Conservation (phyloP, 2,329 filamentous ascomycete species). For the Trichoderma gracile region DNA sequence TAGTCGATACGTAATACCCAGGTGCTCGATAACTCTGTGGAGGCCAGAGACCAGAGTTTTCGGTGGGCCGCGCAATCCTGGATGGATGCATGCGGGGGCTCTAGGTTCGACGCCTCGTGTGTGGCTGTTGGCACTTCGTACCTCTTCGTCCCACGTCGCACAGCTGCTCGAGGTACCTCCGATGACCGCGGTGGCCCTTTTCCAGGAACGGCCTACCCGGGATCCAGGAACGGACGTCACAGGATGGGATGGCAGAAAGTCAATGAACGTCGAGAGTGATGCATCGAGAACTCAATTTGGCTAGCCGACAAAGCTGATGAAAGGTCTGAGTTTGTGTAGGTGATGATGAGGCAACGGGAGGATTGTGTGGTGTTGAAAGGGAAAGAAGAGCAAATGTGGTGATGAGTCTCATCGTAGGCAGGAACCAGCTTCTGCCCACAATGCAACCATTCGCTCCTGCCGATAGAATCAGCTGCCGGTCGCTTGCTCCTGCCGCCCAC, state of each 20-base stretch:
- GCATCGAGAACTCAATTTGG: not conserved
- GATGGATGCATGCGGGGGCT: conserved; percentile 16
- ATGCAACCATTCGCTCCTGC: not conserved
- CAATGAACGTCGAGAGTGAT: not conserved
- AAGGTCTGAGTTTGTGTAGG: not conserved
- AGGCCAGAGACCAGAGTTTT: not conserved
- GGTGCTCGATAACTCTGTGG: too few species aligned
- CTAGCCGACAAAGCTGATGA: not conserved
- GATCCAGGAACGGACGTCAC: conserved; percentile 19
- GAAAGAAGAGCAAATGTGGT: not conserved
- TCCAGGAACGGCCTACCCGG: conserved; percentile 20
- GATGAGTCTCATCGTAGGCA: not conserved
- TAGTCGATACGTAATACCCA: not conserved
- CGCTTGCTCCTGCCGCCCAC: not conserved
- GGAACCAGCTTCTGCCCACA: not conserved
- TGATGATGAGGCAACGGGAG: not conserved
- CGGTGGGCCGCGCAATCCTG: conserved; percentile 13
- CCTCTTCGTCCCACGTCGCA: conserved; percentile 2
- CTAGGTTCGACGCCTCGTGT: conserved; percentile 6
- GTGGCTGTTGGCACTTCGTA: not conserved
- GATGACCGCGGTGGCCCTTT: not conserved
- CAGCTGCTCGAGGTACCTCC: not conserved
- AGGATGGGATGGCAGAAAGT: not conserved
- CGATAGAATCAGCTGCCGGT: not conserved
- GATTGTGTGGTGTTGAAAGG: not conserved